Conservation (phyloP, 2,329 filamentous ascomycete species). For the Botryotinia calthae region DNA sequence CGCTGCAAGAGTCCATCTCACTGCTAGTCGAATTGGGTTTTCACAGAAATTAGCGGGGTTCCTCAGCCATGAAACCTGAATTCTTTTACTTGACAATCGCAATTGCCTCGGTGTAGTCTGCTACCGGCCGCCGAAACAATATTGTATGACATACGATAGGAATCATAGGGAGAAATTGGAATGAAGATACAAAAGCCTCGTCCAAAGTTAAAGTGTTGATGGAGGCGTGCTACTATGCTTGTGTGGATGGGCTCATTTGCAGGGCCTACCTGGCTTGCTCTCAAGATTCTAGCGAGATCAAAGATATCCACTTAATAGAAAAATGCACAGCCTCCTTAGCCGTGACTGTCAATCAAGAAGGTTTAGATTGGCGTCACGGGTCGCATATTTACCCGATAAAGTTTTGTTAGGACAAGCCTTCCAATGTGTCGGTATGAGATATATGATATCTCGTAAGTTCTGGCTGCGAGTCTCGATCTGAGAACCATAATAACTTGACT, state of each 20-base stretch:
- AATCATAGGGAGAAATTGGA: not conserved
- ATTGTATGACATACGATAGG: not conserved
- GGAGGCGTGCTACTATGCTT: not conserved
- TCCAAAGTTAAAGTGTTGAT: slow-evolving; percentile 12
- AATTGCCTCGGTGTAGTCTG: not conserved
- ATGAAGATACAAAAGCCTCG: not conserved
- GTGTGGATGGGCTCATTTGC: not conserved
- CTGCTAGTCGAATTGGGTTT: not conserved
- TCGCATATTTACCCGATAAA: slow-evolving; percentile 14
- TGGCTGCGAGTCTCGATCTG: not conserved
- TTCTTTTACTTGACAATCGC: not conserved
- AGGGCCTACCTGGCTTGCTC: slow-evolving; percentile 1
- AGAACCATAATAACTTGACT: not conserved
- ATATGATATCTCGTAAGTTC: not conserved
- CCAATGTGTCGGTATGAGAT: slow-evolving; percentile 9
- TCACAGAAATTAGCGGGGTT: slow-evolving; percentile 5
- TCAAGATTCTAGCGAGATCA: slow-evolving; percentile 5
- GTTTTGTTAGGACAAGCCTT: not conserved
- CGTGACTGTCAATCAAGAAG: slow-evolving; percentile 1
- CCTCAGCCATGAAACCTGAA: not conserved
- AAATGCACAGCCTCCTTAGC: not conserved
- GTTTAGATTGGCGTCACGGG: slow-evolving; percentile 13
- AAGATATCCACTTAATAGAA: not conserved
- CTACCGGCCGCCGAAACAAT: not conserved
- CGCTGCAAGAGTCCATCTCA: not conserved